A percentile compares a stretch with the other conserved stretches of the same genome.
phyloP scores from a whole-genome alignment of 2,329 filamentous ascomycete genomes.

The Colletotrichum sidae region DNA sequence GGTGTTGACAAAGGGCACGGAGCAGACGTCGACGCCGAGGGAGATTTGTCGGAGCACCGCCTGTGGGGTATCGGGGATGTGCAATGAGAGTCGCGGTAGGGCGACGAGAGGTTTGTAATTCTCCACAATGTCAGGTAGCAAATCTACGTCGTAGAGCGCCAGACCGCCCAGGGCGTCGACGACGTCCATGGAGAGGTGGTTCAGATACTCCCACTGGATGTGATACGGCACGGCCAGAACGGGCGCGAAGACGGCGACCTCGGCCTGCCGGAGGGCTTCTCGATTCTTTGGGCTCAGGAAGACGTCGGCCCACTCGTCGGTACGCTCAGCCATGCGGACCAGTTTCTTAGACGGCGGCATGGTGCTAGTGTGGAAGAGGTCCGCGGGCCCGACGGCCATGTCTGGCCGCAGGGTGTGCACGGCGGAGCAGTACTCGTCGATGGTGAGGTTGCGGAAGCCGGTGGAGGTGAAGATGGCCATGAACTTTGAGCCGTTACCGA shows the following conservation, averaged over 20 bases:
- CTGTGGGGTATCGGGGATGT: constrained; percentile 77
- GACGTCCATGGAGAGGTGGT: constrained; percentile 75
- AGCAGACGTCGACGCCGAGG: constrained; percentile 83
- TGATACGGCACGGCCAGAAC: constrained; percentile 81
- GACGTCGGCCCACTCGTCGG: constrained; percentile 82
- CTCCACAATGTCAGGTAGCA: constrained; percentile 75
- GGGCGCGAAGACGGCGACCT: constrained; percentile 68
- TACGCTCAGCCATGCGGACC: constrained; percentile 86
- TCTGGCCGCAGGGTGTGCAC: constrained; percentile 79
- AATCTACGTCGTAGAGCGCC: constrained; percentile 80
- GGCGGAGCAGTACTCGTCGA: constrained; percentile 75
- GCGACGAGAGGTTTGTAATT: constrained; percentile 63
- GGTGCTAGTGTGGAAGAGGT: constrained; percentile 66
- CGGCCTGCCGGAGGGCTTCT: constrained; percentile 44
- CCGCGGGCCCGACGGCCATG: constrained; percentile 81
- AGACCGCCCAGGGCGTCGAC: constrained; percentile 71
- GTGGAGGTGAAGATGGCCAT: constrained; percentile 87
- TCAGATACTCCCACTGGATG: constrained; percentile 84
- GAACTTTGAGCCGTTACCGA: constrained; percentile 76
- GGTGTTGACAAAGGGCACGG: constrained; percentile 78
- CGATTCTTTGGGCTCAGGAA: constrained; percentile 63
- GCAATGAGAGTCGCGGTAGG: constrained; percentile 81
- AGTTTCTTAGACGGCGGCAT: constrained; percentile 77
- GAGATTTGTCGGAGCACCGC: constrained; percentile 80
- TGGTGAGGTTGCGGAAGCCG: constrained; percentile 80